A percentile compares a stretch with the other conserved stretches of the same genome.
Evolutionary conservation across 129 eudicot genomes (phyloP).

Genomic region (Flaveria bidentis): DNA sequence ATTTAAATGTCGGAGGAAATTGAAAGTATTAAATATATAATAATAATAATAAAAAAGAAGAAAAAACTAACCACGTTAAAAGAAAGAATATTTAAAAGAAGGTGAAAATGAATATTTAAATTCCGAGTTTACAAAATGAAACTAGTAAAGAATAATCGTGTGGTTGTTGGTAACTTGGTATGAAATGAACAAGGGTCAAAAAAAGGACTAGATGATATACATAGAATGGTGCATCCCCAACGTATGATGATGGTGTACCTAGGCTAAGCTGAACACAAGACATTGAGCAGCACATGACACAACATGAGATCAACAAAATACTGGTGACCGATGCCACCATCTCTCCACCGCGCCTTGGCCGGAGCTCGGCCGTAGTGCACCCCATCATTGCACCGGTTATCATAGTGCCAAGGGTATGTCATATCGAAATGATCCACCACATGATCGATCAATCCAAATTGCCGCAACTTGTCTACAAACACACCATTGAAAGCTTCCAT

Average conservation of each 20-base stretch:
- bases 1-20: no score
- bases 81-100: neutral
- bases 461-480: constrained; percentile 70
- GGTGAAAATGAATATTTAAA: neutral
- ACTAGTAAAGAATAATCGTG: constrained; percentile 26
- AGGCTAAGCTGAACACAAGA: constrained; percentile 51
- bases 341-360: constrained; percentile 78
- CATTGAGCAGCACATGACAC: constrained; percentile 78
- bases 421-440: constrained; percentile 84
- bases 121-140: neutral
- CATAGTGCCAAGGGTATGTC: constrained; percentile 95
- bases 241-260: neutral
- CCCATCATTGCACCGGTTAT: constrained; percentile 88
- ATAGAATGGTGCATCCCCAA: constrained; percentile 3
- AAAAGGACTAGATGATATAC: constrained; percentile 5
- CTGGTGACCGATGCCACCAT: constrained; percentile 91
- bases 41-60: no score
- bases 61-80: neutral
- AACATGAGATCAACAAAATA: constrained; percentile 93
- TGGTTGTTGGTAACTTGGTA: no score
- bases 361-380: constrained; percentile 97
- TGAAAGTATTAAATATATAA: no score
- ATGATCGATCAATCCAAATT: constrained; percentile 47
- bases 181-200: constrained; percentile 2
- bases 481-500: constrained; percentile 92